Conservation (phyloP, 768 basidiomycete species). For the Tulasnella sp. region DNA sequence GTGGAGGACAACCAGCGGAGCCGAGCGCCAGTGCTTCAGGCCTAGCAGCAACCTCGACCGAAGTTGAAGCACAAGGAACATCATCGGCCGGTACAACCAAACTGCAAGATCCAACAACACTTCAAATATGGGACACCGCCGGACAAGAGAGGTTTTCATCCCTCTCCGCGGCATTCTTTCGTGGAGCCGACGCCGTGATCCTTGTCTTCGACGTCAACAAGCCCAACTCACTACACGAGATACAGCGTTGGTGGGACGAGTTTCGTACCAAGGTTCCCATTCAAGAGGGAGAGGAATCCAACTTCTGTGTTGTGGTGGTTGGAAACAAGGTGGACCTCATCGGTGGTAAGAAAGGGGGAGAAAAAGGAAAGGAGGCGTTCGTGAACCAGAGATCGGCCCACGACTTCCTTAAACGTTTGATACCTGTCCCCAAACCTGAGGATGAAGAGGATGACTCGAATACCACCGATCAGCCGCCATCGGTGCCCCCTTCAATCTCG, state of each 20-base stretch:
- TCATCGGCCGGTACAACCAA: background rate
- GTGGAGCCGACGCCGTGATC: conserved; percentile 71
- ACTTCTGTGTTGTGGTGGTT: conserved; percentile 56
- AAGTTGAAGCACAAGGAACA: background rate
- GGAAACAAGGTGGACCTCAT: conserved; percentile 68
- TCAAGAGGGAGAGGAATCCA: conserved; percentile 43
- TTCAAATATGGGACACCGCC: conserved; percentile 76
- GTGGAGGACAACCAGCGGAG: too few species aligned
- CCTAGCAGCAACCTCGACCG: background rate
- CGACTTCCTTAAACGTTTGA: conserved; percentile 1
- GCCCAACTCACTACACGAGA: conserved; percentile 43
- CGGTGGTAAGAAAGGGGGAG: conserved; percentile 18
- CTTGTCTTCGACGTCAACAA: conserved; percentile 73
- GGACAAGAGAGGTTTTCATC: conserved; percentile 84
- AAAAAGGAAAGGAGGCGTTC: conserved; percentile 12
- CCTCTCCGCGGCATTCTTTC: conserved; percentile 71
- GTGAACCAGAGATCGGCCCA: background rate
- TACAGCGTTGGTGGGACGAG: conserved; percentile 69
- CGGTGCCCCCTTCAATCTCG: background rate
- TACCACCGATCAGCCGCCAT: background rate
- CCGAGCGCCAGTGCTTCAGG: too few species aligned
- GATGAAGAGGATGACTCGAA: background rate
- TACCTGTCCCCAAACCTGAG: background rate
- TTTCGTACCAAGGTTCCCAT: conserved; percentile 60
- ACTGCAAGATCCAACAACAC: conserved; percentile 40